Percentiles rank a stretch among this genome's conserved stretches.
phyloP scores from a whole-genome alignment of 257 asterid species.

The Salvia rosmarinus region DNA sequence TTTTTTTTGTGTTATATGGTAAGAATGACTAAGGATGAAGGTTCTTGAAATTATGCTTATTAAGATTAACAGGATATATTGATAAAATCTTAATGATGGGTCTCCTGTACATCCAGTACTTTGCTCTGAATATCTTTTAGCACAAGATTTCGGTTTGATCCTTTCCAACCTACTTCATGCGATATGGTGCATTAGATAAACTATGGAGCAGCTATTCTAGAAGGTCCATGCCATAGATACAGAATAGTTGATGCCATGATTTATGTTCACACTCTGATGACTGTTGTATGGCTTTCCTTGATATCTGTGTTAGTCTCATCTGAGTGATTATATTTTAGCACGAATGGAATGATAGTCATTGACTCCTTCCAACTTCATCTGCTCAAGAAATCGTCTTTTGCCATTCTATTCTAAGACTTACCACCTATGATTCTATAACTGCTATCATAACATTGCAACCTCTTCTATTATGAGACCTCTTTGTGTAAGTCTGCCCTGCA shows the following conservation, averaged over 20 bases:
- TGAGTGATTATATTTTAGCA: background rate
- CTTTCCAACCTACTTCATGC: too few species aligned
- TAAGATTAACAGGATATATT: background rate
- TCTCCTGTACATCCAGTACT: background rate
- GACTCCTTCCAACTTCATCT: background rate
- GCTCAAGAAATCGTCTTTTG: too few species aligned
- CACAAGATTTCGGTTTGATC: background rate
- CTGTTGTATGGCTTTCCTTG: background rate
- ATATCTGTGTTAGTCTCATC: background rate
- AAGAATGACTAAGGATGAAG: background rate
- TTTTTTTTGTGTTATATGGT: background rate
- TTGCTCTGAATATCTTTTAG: background rate
- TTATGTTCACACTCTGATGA: background rate
- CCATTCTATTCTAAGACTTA: background rate
- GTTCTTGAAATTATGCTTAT: background rate
- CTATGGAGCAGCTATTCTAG: too few species aligned
- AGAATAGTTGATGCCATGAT: slow-evolving; percentile 8
- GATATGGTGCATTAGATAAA: too few species aligned
- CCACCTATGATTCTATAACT: background rate
- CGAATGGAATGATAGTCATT: background rate
- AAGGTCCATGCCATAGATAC: background rate
- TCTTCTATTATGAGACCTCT: too few species aligned
- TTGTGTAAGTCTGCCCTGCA: background rate
- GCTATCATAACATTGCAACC: background rate
- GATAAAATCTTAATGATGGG: background rate